Base-by-base conservation (phyloP, 805 yeast genomes). In the Wickerhamiella azyma region DNA sequence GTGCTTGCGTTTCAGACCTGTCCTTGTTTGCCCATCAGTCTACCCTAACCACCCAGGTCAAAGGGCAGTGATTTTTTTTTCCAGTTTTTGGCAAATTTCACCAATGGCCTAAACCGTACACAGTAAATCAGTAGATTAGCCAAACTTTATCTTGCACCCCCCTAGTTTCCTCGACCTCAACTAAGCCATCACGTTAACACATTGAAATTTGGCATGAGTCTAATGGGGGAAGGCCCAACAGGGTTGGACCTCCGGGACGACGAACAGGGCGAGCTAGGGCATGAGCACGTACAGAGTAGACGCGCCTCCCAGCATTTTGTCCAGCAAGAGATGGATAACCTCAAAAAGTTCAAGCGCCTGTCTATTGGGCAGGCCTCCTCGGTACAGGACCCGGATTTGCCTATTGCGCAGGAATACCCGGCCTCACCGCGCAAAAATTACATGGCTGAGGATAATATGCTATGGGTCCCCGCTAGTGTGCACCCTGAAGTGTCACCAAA, bases 401-500 rank as follows among this genome's bases (percentile, higher is more conserved):
- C 68, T 2, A 26, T n/a, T 6, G 19, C 19, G 37, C 43, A 41
- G 38, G 19, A 26, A 7, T 24, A 39, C 14, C 2, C 33, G 13
- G 7, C 9, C 4, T 18, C 37, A 2, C 37, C 37, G 24, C 43
- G n/a, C 6, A 41, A 41, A 14, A 11, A 14, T 5, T 33, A 35
- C 29, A 33, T 35, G 37, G 32, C 44, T 14, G 46, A 53, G 19
- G 56, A 48, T 19, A 51, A 74, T 48, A 64, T 83, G 28, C 66
- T 89, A 45, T 89, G 98, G 98, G 96, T 92, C 1, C 97, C 97
- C 0, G 98, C 97, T 1, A 77, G 76, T 51, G 70, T 85, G 33
- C 98, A 92, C 60, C 97, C 97, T 1, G 89, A 83, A 55, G 74
- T 89, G n/a, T 88, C 94, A 21, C 97, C 97, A 2, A 94, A 84